Conservation (phyloP, 2,329 filamentous ascomycete genomes). For the Gnomoniopsis sp. region DNA sequence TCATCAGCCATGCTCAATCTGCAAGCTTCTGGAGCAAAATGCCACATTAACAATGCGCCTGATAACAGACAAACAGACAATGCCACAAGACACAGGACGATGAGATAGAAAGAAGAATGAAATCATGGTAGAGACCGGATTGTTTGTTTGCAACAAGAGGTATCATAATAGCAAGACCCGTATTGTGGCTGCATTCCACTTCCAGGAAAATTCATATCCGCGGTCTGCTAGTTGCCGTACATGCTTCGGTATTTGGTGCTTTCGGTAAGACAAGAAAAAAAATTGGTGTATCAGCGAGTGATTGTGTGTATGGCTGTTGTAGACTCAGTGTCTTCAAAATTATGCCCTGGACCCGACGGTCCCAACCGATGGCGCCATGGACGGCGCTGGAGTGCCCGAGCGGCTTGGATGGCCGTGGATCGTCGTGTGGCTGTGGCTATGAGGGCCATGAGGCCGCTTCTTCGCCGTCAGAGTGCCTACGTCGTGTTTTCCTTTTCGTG, state of each 20-base stretch:
- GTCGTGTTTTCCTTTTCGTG: slow-evolving; percentile 66
- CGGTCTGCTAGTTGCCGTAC: slow-evolving; percentile 1
- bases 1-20: too few species aligned
- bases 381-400: slow-evolving; percentile 9
- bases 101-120: not conserved
- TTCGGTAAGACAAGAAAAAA: slow-evolving; percentile 11
- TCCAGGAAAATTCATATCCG: not conserved
- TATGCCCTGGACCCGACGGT: slow-evolving; percentile 25
- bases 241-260: not conserved
- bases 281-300: slow-evolving; percentile 11
- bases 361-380: slow-evolving; percentile 14
- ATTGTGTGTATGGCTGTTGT: not conserved
- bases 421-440: slow-evolving; percentile 28
- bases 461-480: slow-evolving; percentile 57
- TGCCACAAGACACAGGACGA: not conserved
- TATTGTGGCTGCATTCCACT: not conserved
- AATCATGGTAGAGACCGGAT: not conserved
- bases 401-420: slow-evolving; percentile 16
- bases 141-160: not conserved
- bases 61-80: not conserved
- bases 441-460: slow-evolving; percentile 42
- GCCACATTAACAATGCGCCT: too few species aligned
- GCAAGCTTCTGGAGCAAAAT: too few species aligned
- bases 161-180: not conserved
- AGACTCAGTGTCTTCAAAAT: not conserved